Conservation (phyloP, 495 filamentous ascomycete species). For the Aspergillus ostianus region DNA sequence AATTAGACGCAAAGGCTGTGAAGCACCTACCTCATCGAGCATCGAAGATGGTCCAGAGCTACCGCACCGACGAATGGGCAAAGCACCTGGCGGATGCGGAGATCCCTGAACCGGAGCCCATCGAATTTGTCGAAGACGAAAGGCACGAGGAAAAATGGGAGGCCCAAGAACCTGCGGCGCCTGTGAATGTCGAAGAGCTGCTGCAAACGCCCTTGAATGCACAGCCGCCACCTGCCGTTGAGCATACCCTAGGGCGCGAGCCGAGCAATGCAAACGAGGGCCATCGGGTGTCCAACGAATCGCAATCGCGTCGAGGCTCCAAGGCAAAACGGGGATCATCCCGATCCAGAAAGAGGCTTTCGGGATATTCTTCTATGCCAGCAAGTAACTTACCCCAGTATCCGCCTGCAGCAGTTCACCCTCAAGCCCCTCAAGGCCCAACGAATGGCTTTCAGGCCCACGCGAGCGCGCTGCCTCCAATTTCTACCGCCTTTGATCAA, state of each 20-base stretch:
- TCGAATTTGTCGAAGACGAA: conserved; percentile 45
- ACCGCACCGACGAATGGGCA: conserved; percentile 95
- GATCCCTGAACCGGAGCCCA: conserved; percentile 64
- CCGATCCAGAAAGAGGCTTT: conserved; percentile 16
- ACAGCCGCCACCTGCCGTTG: conserved; percentile 35
- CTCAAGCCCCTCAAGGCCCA: conserved; percentile 7
- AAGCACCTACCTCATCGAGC: conserved; percentile 40
- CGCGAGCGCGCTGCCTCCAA: not conserved
- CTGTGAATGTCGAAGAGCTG: conserved; percentile 63
- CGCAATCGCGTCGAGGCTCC: conserved; percentile 8
- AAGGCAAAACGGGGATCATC: conserved; percentile 13
- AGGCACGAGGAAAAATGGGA: conserved; percentile 22
- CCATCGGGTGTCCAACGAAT: conserved; percentile 16
- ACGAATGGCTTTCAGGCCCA: not conserved
- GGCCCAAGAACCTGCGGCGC: conserved; percentile 52
- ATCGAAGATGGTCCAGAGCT: conserved; percentile 74
- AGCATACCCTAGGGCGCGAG: conserved; percentile 20
- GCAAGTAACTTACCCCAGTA: conserved; percentile 15
- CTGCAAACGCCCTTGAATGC: conserved; percentile 64
- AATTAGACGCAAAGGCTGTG: conserved; percentile 34
- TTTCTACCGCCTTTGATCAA: conserved; percentile 9
- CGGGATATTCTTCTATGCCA: conserved; percentile 20
- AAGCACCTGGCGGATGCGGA: conserved; percentile 84
- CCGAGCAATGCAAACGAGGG: conserved; percentile 16
- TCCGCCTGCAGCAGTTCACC: conserved; percentile 10